Evolutionary conservation across 2,329 filamentous ascomycete genomes (phyloP).

Genomic region (Fusarium neocosmosporiellum): DNA sequence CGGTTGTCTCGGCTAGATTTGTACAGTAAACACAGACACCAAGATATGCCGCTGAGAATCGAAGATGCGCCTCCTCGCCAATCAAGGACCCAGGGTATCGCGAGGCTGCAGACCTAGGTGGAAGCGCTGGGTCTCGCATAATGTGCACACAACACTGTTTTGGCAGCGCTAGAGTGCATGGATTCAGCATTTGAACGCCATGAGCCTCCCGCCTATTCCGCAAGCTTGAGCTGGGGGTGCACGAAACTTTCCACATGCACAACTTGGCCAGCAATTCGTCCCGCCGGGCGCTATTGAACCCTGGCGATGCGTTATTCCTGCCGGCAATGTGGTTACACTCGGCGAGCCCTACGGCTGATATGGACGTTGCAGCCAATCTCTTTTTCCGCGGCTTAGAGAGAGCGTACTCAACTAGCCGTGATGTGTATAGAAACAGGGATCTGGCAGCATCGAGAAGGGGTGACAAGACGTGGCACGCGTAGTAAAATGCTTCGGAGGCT

Average conservation of each 20-base stretch:
- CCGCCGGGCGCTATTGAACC: constrained; percentile 71
- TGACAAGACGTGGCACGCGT: constrained; percentile 78
- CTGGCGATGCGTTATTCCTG: constrained; percentile 83
- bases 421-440: constrained; percentile 91
- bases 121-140: too few relatives aligned
- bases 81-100: too few relatives aligned
- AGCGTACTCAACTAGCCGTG: constrained; percentile 79
- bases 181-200: too few relatives aligned
- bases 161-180: too few relatives aligned
- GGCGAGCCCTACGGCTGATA: constrained; percentile 65
- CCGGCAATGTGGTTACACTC: constrained; percentile 89
- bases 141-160: too few relatives aligned
- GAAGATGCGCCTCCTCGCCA: too few relatives aligned
- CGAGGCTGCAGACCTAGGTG: too few relatives aligned
- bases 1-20: too few relatives aligned
- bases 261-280: constrained; percentile 66
- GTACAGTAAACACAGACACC: too few relatives aligned
- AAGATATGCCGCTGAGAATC: too few relatives aligned
- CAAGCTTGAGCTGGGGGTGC: constrained; percentile 83
- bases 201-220: constrained; percentile 74
- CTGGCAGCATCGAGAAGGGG: constrained; percentile 83
- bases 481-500: constrained; percentile 68
- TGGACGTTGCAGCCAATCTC: constrained; percentile 84
- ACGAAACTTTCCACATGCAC: constrained; percentile 59
- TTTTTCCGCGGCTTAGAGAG: constrained; percentile 81